Base-by-base conservation (phyloP, 2,329 filamentous ascomycete species). In the Diaporthe nobilis region DNA sequence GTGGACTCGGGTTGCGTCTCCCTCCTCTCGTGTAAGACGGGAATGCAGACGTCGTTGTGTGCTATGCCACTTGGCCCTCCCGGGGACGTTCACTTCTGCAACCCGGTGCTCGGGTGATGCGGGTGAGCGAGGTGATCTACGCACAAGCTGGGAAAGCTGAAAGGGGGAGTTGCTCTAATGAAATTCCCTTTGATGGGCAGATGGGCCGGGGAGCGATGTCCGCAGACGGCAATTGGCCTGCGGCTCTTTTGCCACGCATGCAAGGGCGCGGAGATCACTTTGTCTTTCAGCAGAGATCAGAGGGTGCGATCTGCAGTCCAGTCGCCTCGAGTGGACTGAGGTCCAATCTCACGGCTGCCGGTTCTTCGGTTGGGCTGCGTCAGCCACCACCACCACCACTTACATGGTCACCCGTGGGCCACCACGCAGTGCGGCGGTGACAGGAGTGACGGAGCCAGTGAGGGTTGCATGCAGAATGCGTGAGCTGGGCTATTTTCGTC, bases 181-280 rank as follows among this genome's bases (percentile, higher is more conserved):
- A 44, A 25, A 42, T 10, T 25, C n/a, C n/a, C 39, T 55, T 42
- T 44, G 58, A 51, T 13, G 13, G 42, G 25, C 34, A 34, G 58
- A 51, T 13, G 22, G 42, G 25, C 34, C 25, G 55, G n/a, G 22
- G 34, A 51, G n/a, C 47, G 31, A 68, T n/a, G 58, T 22, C 31
- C 42, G 34, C 58, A 63, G 58, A 73, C 58, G 58, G 71, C 58
- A 73, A 73, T 65, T 73, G 71, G 58, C 37, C 25, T 73, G 58
- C 47, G 71, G 71, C 71, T 73, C 49, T 58, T 68, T 73, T 47
- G 58, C 71, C 71, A 73, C 71, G 25, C 61, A 55, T 53, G 58
- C 71, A 65, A 63, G 47, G 58, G 71, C 47, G 28, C 31, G 71
- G 47, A 31, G 58, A 73, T 73, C 58, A 73, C 58, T 47, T 15